Base-by-base conservation (phyloP, 148 eudicot genomes). In the Hydrangea macrophylla region DNA sequence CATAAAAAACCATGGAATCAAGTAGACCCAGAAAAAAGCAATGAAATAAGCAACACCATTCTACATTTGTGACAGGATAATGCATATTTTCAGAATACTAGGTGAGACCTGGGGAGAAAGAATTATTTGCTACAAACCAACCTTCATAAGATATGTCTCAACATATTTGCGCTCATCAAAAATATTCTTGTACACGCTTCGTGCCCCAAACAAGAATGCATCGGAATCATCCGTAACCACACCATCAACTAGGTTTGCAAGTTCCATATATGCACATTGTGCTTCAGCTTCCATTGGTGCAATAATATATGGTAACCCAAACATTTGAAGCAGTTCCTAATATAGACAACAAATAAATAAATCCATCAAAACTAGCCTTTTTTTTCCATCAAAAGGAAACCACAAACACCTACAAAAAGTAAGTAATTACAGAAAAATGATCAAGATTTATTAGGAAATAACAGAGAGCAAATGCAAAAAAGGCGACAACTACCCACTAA, bases 231-330 rank as follows among this genome's bases (percentile, higher is more conserved):
- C 99, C 35, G 99, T 94, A 55, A 94, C 96, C 75, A 94, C 99
- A 70, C 99, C 97, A 80, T 94, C 99, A 69, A 94, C 99, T 84
- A 90, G 97, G 73, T 86, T 87, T 23, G 76, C 81, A 75, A 85
- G 86, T 82, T 94, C 97, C 99, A 94, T 79, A 73, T 80, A 90
- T 64, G 99, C 99, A 81, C 99, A 94, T 68, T 94, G 99, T 71
- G 99, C 99, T 87, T 94, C 99, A 73, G 99, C 99, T 80, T 94
- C 99, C 99, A 90, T 94, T n/a, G 99, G 97, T 67, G 99, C 96
- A 74, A 94, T 88, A 51, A 94, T 90, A 73, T 90, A 94, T 30
- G 99, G 99, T 69, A 94, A 69, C 62, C 99, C 99, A 88, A 94
- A 94, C 96, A 94, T 90, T 79, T 94, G 99, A 74, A 94, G 99